These are phyloP conservation scores for Atkinsonella texensis DNA, from an alignment of 2,329 filamentous ascomycete genomes.

Conservation along the genomic window DNA sequence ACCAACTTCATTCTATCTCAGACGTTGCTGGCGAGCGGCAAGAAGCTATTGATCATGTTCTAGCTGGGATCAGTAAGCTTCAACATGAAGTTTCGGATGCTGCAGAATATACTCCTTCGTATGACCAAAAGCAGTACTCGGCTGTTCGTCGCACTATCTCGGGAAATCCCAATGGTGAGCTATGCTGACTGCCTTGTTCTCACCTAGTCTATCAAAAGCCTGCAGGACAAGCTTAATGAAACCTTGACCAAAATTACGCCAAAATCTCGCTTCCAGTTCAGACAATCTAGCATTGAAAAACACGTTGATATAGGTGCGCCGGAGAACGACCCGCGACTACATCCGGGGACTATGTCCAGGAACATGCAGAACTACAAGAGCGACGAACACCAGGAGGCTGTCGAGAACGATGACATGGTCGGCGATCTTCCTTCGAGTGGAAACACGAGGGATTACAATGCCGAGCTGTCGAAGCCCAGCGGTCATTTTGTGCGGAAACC, in stretches of 20 bases:
- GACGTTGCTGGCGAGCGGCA: slow-evolving; percentile 59
- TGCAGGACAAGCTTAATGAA: slow-evolving; percentile 67
- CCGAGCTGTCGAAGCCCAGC: slow-evolving; percentile 34
- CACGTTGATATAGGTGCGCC: slow-evolving; percentile 31
- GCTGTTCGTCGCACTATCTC: slow-evolving; percentile 39
- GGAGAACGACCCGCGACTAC: slow-evolving; percentile 31
- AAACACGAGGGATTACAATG: slow-evolving; percentile 42
- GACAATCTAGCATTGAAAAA: slow-evolving; percentile 16
- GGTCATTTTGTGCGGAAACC: slow-evolving; percentile 40
- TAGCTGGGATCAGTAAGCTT: slow-evolving; percentile 67
- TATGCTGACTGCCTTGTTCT: neutral
- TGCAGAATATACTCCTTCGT: slow-evolving; percentile 68
- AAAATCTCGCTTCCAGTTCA: slow-evolving; percentile 77
- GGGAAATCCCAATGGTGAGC: too few species aligned
- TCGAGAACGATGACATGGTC: slow-evolving; percentile 22
- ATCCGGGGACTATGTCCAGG: slow-evolving; percentile 22
- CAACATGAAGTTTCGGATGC: slow-evolving; percentile 80
- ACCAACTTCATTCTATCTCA: slow-evolving; percentile 49
- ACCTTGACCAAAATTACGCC: slow-evolving; percentile 57
- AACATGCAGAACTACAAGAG: slow-evolving; percentile 12
- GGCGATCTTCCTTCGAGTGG: slow-evolving; percentile 22
- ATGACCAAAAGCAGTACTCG: slow-evolving; percentile 79
- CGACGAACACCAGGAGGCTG: slow-evolving; percentile 7
- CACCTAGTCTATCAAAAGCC: slow-evolving; percentile 58
- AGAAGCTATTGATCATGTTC: slow-evolving; percentile 68